Conservation (phyloP, 306 rosid species). For the Pyrus communis region DNA sequence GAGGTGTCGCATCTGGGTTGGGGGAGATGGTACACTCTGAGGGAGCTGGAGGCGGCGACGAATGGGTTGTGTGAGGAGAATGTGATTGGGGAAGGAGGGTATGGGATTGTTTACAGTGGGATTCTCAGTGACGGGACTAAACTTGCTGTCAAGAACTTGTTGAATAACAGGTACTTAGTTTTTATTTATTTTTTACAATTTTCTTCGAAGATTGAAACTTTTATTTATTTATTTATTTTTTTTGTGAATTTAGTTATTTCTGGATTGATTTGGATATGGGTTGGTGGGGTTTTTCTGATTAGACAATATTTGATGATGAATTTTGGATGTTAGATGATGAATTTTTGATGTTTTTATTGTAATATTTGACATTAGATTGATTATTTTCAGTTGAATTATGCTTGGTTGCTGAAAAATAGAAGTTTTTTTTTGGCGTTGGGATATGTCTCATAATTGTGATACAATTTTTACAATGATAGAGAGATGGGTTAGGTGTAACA, state of each 20-base stretch:
- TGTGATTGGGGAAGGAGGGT: slow-evolving; percentile 97
- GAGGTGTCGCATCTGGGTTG: slow-evolving; percentile 96
- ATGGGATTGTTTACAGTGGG: slow-evolving; percentile 87
- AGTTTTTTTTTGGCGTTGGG: background rate
- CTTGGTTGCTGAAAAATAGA: background rate
- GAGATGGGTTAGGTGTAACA: background rate
- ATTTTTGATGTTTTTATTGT: background rate
- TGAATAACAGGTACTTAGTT: slow-evolving; percentile 69
- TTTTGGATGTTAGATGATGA: background rate
- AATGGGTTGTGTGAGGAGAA: slow-evolving; percentile 65
- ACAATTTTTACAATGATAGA: background rate
- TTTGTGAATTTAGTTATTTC: background rate
- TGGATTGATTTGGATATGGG: background rate
- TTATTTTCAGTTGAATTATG: background rate
- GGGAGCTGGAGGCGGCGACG: slow-evolving; percentile 93
- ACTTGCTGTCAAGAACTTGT: slow-evolving; percentile 84
- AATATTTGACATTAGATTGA: background rate
- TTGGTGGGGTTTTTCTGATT: background rate
- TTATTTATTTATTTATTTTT: background rate
- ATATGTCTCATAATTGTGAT: background rate
- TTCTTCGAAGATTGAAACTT: background rate
- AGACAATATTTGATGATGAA: background rate
- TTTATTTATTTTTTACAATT: background rate
- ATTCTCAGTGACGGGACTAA: slow-evolving; percentile 61
- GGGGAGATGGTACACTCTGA: slow-evolving; percentile 91